Base-by-base conservation (phyloP, 75 land plant species). In the Cunninghamia lanceolata region DNA sequence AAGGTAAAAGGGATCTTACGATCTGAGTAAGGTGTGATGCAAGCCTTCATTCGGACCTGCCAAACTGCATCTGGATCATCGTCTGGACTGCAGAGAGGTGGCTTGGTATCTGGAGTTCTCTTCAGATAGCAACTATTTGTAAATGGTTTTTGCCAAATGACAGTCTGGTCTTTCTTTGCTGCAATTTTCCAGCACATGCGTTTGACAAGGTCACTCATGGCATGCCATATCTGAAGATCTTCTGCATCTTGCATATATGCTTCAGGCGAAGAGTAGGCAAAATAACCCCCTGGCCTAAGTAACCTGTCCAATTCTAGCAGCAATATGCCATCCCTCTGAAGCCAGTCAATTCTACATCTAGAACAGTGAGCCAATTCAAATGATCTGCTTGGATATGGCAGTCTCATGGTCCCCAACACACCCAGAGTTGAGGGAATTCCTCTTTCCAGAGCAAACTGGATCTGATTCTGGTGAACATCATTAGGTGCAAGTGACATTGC, bases 321-420 rank as follows among this genome's bases (percentile, higher is more conserved):
- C 83, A 96, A 92, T 87, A 96, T 96, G 28, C 96, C 97, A 91
- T 93, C 96, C 84, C 97, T 89, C 85, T 96, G 96, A 83, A 90
- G 93, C 97, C 97, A 96, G 82, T 96, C 97, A 88, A 96, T 96
- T 77, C 97, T 91, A 86, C 97, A 96, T n/a, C 97, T 94, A 77
- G 97, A 96, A 82, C 97, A 96, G 88, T 96, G 97, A 39, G 97
- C 96, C 77, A 96, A 86, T 87, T 96, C 97, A 87, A 92, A 96
- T 15, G 97, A 94, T 83, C 96, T 92, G 93, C 97, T 96, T 34
- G 96, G 97, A 84, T 91, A 96, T 36, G 97, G 97, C 46, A 94
- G 90, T 82, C 97, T 90, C 89, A 89, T 92, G 40, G 97, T 96
- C 36, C 97, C 97, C n/a, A 96, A 76, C n/a, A 96, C 94, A 84